Evolutionary conservation across 139 green algal species (phyloP), one percentile per base, ranked within the genome.

Genomic region (Volvox africanus): DNA sequence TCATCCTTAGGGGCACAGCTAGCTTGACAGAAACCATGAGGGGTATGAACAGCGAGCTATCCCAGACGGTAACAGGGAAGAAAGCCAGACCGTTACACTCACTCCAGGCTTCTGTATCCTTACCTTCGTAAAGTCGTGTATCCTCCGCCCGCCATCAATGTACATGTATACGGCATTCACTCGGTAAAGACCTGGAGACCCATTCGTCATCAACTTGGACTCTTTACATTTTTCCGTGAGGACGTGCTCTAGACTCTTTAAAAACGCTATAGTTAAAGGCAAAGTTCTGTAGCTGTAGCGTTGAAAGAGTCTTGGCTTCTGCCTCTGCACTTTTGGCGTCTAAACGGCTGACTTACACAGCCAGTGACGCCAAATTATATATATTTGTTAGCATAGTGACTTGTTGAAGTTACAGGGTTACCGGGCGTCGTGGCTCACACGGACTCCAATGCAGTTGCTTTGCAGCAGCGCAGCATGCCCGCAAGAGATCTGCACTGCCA

Each of bases 381-480:
- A 21, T 18, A 20, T 79, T 30, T 35, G n/a, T n/a, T n/a, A n/a
- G n/a, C n/a, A n/a, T 33, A 30, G 28, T 9, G 30, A 2, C 28
- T 1, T 30, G 1, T 35, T 21, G 24, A 35, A 2, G 1, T 36
- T 35, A 79, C 30, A 35, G 71, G 24, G 24, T 12, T 32, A n/a
- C 35, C 1, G 71, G 71, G 28, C 18, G 71, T 24, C 71, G 71
- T 37, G 32, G 32, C 17, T 19, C 32, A 81, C 19, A 81, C 32
- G 50, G 13, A 81, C 75, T 33, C 78, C 50, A 55, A 89, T 89
- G 85, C 85, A 89, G 85, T 76, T 89, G n/a, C 69, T 89, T 2
- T 89, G 85, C 69, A 89, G 69, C 71, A 89, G 85, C 69, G 2
- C 85, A n/a, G 36, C 85, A 6, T 89, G 85, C 28, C 85, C 85